These are phyloP conservation scores for Telfairia occidentalis DNA, from an alignment of 331 rosid genomes.

Conservation along the genomic window DNA sequence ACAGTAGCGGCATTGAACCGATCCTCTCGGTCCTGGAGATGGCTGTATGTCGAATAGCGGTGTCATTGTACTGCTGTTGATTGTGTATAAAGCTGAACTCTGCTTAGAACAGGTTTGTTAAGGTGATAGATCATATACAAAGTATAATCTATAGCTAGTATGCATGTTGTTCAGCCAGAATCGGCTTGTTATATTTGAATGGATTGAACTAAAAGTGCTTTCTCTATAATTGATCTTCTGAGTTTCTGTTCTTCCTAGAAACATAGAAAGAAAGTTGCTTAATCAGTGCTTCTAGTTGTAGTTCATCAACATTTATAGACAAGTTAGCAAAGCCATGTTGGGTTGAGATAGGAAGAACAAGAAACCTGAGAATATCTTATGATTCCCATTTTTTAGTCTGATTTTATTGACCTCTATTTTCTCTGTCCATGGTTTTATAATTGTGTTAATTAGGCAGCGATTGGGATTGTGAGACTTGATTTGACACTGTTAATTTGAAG, in stretches of 20 bases:
- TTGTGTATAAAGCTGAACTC: background rate
- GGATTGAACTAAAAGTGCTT: background rate
- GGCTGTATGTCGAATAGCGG: background rate
- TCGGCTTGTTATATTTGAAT: background rate
- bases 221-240: background rate
- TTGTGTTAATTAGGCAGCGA: background rate
- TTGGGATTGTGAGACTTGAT: background rate
- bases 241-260: background rate
- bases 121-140: background rate
- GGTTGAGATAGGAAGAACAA: background rate
- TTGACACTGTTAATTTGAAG: background rate
- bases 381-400: background rate
- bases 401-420: background rate
- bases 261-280: conserved; percentile 22
- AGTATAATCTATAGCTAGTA: background rate
- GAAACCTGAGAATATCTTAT: conserved; percentile 1
- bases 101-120: background rate
- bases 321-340: background rate
- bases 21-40: background rate
- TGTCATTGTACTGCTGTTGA: background rate
- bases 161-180: background rate
- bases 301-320: conserved; percentile 39
- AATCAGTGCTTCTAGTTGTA: conserved; percentile 41
- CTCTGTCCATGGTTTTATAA: background rate
- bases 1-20: background rate